A percentile compares a stretch with the other conserved stretches of the same genome.
Conservation (phyloP, 495 filamentous ascomycete genomes). For the Tirmania nivea region DNA sequence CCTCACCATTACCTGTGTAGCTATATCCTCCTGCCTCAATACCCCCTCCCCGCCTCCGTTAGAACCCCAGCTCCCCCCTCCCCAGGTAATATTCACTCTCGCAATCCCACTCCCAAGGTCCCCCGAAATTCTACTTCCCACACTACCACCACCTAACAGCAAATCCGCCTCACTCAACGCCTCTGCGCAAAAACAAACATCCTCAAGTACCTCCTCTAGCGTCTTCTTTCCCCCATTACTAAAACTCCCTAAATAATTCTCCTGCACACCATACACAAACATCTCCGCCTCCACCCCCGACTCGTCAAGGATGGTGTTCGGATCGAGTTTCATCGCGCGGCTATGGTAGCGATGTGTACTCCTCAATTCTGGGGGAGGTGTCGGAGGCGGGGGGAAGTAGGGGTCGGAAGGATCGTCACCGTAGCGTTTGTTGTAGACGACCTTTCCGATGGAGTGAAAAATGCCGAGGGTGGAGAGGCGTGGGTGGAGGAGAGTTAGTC, state of each 20-base stretch:
- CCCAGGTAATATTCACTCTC: constrained; percentile 24
- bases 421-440: constrained; percentile 74
- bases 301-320: constrained; percentile 63
- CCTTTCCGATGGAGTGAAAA: constrained; percentile 89
- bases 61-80: constrained; percentile 23
- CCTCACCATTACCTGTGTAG: constrained; percentile 68
- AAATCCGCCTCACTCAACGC: constrained; percentile 71
- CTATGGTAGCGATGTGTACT: constrained; percentile 25
- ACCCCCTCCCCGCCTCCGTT: constrained; percentile 22
- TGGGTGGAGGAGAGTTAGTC: constrained; percentile 46
- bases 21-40: constrained; percentile 76
- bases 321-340: constrained; percentile 40
- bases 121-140: constrained; percentile 5
- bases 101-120: constrained; percentile 34
- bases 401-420: constrained; percentile 13
- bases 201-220: constrained; percentile 42
- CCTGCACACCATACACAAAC: constrained; percentile 79
- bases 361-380: constrained; percentile 19
- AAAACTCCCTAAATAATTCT: constrained; percentile 61
- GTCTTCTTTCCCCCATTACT: constrained; percentile 25
- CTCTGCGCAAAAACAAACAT: constrained; percentile 52
- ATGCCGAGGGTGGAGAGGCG: constrained; percentile 72
- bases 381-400: constrained; percentile 19
- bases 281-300: constrained; percentile 74
- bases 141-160: constrained; percentile 20